Conservation (phyloP, 257 asterid genomes). For the Solanum piurae region DNA sequence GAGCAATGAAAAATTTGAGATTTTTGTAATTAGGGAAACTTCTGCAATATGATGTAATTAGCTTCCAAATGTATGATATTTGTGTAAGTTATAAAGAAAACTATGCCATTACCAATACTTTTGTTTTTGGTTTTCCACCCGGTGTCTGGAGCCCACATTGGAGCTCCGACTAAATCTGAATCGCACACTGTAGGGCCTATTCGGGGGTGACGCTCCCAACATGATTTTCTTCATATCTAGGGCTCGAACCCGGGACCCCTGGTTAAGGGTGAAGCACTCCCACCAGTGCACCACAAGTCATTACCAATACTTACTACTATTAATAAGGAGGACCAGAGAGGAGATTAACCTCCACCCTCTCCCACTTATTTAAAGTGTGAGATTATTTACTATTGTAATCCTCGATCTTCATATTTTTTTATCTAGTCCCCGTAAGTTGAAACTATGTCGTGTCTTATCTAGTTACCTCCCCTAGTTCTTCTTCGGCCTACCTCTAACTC, state of each 20-base stretch:
- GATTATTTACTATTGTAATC: not conserved
- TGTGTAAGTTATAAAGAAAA: not conserved
- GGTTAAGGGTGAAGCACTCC: no score
- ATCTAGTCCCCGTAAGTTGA: not conserved
- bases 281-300: no score
- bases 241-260: no score
- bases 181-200: no score
- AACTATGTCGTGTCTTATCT: not conserved
- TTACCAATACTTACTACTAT: not conserved
- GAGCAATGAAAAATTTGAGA: no score
- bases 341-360: not conserved
- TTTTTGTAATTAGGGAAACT: not conserved
- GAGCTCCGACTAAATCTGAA: no score
- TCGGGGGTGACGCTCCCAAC: no score
- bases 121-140: no score
- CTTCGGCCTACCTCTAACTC: not conserved
- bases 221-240: no score
- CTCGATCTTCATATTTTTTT: not conserved
- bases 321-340: not conserved
- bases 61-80: not conserved
- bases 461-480: not conserved
- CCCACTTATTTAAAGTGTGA: not conserved
- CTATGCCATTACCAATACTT: no score
- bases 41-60: not conserved
- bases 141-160: no score